Evolutionary conservation across 2,329 filamentous ascomycete species (phyloP).

Genomic region (Trichoderma sp.): DNA sequence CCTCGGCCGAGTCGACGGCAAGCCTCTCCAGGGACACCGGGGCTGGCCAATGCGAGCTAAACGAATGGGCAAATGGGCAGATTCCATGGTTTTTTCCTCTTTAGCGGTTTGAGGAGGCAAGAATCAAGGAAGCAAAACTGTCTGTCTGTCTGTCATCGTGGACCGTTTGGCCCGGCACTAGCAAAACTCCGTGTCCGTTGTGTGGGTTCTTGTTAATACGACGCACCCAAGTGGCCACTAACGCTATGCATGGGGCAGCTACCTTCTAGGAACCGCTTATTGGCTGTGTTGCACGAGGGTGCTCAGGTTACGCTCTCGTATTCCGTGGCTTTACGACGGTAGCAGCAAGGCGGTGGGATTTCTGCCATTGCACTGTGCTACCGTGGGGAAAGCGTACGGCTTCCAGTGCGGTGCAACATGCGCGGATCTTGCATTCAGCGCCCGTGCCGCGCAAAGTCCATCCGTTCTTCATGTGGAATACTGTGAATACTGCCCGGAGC

Average conservation of each 20-base stretch:
- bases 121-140: background rate
- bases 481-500: background rate
- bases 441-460: slow-evolving; percentile 11
- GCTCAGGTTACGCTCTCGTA: slow-evolving; percentile 3
- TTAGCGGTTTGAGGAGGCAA: slow-evolving; percentile 5
- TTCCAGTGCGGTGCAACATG: background rate
- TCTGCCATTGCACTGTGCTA: background rate
- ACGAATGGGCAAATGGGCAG: background rate
- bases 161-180: background rate
- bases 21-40: background rate
- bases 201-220: background rate
- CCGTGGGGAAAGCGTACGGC: background rate
- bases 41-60: background rate
- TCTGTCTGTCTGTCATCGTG: background rate
- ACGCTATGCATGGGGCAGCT: background rate
- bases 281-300: background rate
- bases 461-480: too few species aligned
- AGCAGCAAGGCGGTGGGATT: background rate
- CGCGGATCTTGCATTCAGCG: background rate
- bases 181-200: background rate
- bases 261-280: background rate
- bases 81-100: too few species aligned
- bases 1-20: background rate
- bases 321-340: background rate
- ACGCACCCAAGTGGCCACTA: background rate